These are phyloP conservation scores for Gilbertella persicaria DNA, from an alignment of 371 early-diverging fungal genomes.

Conservation along the genomic window DNA sequence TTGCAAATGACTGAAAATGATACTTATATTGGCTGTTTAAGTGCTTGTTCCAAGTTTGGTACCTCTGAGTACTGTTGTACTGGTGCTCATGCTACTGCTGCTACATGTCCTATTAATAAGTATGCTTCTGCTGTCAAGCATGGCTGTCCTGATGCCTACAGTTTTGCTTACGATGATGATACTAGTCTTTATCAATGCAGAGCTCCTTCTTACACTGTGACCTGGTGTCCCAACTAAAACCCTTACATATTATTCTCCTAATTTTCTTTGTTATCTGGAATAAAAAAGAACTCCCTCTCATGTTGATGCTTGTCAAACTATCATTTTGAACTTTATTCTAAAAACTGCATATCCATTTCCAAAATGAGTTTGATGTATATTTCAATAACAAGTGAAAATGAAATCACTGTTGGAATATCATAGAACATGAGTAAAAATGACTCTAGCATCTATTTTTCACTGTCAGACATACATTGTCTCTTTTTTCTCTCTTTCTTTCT, in stretches of 20 bases:
- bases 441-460: too few species aligned
- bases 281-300: too few species aligned
- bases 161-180: slow-evolving; percentile 21
- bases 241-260: too few species aligned
- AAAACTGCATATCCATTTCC: too few species aligned
- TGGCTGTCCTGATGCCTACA: slow-evolving; percentile 22
- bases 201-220: slow-evolving; percentile 9
- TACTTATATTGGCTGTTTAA: slow-evolving; percentile 17
- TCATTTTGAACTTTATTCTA: too few species aligned
- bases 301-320: too few species aligned
- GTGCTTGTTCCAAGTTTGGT: slow-evolving; percentile 25
- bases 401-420: too few species aligned
- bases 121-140: slow-evolving; percentile 17
- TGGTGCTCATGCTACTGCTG: slow-evolving; percentile 4
- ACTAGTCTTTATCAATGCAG: slow-evolving; percentile 21
- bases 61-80: slow-evolving; percentile 24
- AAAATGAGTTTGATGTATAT: too few species aligned
- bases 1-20: slow-evolving; percentile 18
- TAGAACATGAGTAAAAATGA: too few species aligned
- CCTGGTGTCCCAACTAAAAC: slow-evolving; percentile 23
- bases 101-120: slow-evolving; percentile 10
- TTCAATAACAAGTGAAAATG: too few species aligned
- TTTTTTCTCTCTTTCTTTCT: not conserved
- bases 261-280: too few species aligned
- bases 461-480: too few species aligned